A percentile compares a stretch with the other conserved stretches of the same genome.
These are phyloP conservation scores for Astrothelium macrocarpum DNA, from an alignment of 495 filamentous ascomycete species.

Conservation along the genomic window DNA sequence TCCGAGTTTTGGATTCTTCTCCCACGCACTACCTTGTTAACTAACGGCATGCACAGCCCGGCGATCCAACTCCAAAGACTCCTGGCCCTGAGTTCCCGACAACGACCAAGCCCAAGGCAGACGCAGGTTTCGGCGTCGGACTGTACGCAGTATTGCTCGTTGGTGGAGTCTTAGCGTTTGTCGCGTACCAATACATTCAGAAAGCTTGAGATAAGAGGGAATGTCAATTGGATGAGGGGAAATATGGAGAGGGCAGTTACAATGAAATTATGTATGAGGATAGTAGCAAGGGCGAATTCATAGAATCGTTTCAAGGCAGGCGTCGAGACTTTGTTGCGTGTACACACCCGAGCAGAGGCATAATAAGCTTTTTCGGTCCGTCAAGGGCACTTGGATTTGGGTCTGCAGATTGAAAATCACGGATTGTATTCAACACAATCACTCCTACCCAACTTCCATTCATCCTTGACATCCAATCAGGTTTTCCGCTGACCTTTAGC, in stretches of 20 bases:
- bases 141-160: conserved; percentile 75
- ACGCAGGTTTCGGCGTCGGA: conserved; percentile 52
- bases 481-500: too few relatives aligned
- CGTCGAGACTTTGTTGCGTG: background rate
- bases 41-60: conserved; percentile 46
- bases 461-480: too few relatives aligned
- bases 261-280: background rate
- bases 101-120: conserved; percentile 36
- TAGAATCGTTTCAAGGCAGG: background rate
- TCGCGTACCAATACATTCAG: conserved; percentile 80
- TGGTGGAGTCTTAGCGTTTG: conserved; percentile 68
- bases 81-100: conserved; percentile 32
- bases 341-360: background rate
- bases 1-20: too few relatives aligned
- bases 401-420: background rate
- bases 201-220: conserved; percentile 30
- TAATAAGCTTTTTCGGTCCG: background rate
- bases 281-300: background rate
- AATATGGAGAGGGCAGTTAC: background rate
- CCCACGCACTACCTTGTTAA: conserved; percentile 9
- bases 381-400: background rate
- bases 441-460: background rate
- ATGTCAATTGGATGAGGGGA: background rate
- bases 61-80: conserved; percentile 69
- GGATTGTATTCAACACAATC: background rate